Percentiles rank a stretch among this genome's conserved stretches.
Conservation (phyloP, 2,329 filamentous ascomycete genomes). For the Ophiostoma quercus region DNA sequence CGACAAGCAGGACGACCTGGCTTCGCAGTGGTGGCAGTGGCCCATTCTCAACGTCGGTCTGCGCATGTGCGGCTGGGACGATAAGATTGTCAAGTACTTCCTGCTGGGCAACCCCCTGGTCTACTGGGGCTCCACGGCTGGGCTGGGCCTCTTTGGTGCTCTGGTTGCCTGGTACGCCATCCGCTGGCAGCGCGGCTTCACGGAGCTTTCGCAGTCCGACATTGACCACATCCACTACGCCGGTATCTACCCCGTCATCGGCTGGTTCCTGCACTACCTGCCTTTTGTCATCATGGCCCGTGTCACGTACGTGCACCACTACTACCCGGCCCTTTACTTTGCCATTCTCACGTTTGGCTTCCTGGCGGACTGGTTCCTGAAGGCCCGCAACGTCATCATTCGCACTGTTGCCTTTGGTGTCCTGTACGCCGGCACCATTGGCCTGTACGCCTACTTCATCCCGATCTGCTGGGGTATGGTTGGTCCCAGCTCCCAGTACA, state of each 20-base stretch:
- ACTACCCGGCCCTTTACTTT: conserved; percentile 97
- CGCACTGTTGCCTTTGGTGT: conserved; percentile 66
- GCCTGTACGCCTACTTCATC: conserved; percentile 83
- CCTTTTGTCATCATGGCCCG: conserved; percentile 97
- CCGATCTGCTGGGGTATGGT: conserved; percentile 96
- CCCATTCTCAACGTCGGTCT: conserved; percentile 90
- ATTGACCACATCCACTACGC: conserved; percentile 94
- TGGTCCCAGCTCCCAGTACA: conserved; percentile 75
- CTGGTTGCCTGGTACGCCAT: conserved; percentile 79
- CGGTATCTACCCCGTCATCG: conserved; percentile 82
- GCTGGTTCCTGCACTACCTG: conserved; percentile 94
- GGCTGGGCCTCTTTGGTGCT: conserved; percentile 65
- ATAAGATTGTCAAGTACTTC: conserved; percentile 95
- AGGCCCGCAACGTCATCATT: conserved; percentile 57
- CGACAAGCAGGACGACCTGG: conserved; percentile 97
- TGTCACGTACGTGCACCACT: conserved; percentile 98
- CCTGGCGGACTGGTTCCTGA: conserved; percentile 75
- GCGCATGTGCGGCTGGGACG: conserved; percentile 98
- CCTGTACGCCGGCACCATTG: conserved; percentile 69
- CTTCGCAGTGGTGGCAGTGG: conserved; percentile 98
- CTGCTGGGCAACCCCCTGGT: conserved; percentile 92
- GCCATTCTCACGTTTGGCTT: conserved; percentile 88
- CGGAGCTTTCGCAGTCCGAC: conserved; percentile 70
- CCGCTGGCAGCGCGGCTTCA: conserved; percentile 92
- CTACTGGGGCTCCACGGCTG: conserved; percentile 88